Base-by-base conservation (phyloP, 2,329 filamentous ascomycete genomes). In the Aspergillus sergii region DNA sequence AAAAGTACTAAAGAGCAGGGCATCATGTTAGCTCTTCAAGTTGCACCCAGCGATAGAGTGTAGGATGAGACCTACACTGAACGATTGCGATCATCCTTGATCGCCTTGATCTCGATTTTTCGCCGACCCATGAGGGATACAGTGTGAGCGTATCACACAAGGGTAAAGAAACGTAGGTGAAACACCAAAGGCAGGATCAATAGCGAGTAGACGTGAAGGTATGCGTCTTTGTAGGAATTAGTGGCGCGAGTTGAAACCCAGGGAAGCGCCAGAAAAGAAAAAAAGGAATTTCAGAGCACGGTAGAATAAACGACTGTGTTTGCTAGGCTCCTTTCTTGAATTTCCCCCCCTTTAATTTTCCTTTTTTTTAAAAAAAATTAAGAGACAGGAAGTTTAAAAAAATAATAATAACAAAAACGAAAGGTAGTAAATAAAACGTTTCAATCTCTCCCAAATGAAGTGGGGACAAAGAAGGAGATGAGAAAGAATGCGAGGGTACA, bases 81-180 rank as follows among this genome's bases (percentile, higher is more conserved):
- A 78, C 94, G 93, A 78, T 97, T 97, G 75, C 94, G 89, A 81
- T 97, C 94, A 88, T 97, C 94, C 82, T 97, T 97, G 86, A 98
- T 98, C 72, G 94, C 93, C 83, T 97, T 97, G 85, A 99, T 98
- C 84, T 98, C 95, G 78, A 99, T 99, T 88, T 99, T 99, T 86
- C 95, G 89, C 80, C 95, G 90, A 79, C 95, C 95, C 95, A 99
- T 99, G 59, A 63, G 63, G 62, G 60, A 62, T 56, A 50, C 30
- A 59, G 62, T 66, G 54, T 61, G 61, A 56, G 57, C 58, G 65
- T 58, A 63, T 68, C 58, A 64, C 58, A 60, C 60, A 59, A 61
- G 32, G 36, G 26, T 43, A 41, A 60, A 56, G 30, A 45, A 50
- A 50, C 36, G 58, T 55, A 32, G 50, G 53, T 66, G 64, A 62